Evolutionary conservation across 768 basidiomycete species (phyloP).

Genomic region (Rhizopogon vulgaris): DNA sequence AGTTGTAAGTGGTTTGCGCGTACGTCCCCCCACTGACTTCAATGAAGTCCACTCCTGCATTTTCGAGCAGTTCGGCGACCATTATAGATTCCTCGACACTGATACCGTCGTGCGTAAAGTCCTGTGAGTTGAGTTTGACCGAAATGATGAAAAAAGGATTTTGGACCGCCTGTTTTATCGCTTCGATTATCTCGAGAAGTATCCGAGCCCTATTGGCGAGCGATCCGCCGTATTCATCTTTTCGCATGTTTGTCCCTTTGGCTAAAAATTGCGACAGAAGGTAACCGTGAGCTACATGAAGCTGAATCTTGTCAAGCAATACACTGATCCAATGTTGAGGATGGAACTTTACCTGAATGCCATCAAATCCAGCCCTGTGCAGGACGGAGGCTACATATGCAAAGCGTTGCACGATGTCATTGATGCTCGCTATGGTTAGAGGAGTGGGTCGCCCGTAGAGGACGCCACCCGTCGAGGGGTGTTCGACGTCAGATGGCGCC

Average conservation of each 20-base stretch:
- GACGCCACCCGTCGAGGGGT: constrained; percentile 26
- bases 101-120: constrained; percentile 24
- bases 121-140: constrained; percentile 28
- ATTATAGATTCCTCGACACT: constrained; percentile 24
- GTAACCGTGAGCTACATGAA: constrained; percentile 41
- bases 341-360: constrained; percentile 36
- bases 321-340: background rate
- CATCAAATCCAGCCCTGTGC: constrained; percentile 60
- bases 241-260: constrained; percentile 37
- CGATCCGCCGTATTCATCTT: constrained; percentile 53
- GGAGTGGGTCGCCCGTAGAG: constrained; percentile 26
- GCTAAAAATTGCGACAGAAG: constrained; percentile 45
- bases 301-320: constrained; percentile 13
- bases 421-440: constrained; percentile 42
- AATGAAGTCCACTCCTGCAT: constrained; percentile 30
- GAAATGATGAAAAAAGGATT: constrained; percentile 24
- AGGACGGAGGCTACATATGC: constrained; percentile 50
- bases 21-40: constrained; percentile 37
- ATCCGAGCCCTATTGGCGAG: constrained; percentile 47
- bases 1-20: constrained; percentile 12
- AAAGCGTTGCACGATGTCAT: constrained; percentile 44
- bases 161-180: constrained; percentile 34
- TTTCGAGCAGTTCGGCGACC: constrained; percentile 28
- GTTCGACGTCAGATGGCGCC: constrained; percentile 27
- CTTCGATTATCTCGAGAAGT: constrained; percentile 38